A percentile compares a stretch with the other conserved stretches of the same genome.
These are phyloP conservation scores for Zygnema circumcarinatum DNA, from an alignment of 139 green algal genomes.

Conservation along the genomic window DNA sequence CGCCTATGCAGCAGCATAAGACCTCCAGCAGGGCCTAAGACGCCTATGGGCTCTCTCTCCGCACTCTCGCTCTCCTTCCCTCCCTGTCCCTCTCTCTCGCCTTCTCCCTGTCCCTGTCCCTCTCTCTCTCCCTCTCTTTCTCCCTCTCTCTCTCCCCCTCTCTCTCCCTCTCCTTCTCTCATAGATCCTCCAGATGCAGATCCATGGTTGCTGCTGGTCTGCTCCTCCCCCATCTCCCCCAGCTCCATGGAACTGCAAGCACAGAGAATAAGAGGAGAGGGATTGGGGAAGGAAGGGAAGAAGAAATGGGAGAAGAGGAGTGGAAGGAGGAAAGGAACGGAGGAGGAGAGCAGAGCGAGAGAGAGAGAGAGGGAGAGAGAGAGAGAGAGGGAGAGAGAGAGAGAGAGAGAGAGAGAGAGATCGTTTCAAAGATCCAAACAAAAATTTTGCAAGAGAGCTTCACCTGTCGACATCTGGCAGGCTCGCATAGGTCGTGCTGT, in stretches of 20 bases:
- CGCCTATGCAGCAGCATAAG: background rate
- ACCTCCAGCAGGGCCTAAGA: background rate
- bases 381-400: too few species aligned
- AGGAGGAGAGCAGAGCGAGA: too few species aligned
- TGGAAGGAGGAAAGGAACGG: too few species aligned
- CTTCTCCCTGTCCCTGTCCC: background rate
- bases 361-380: too few species aligned
- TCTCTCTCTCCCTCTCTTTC: background rate
- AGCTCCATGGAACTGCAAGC: background rate
- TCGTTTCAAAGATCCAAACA: too few species aligned
- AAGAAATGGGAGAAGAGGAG: too few species aligned
- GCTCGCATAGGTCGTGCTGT: background rate
- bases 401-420: too few species aligned
- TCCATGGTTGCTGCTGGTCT: background rate
- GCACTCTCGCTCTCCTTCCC: background rate
- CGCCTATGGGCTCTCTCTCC: background rate
- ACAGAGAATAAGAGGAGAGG: too few species aligned
- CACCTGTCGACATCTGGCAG: background rate
- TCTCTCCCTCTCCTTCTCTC: slow-evolving; percentile 1
- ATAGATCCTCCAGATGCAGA: slow-evolving; percentile 5
- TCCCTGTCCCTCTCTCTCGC: background rate
- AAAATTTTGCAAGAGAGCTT: too few species aligned
- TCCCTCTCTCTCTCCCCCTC: background rate
- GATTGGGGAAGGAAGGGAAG: too few species aligned
- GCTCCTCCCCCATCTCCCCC: background rate